Conservation (phyloP, 2,329 filamentous ascomycete genomes). For the Atkinsonella hypoxylon region DNA sequence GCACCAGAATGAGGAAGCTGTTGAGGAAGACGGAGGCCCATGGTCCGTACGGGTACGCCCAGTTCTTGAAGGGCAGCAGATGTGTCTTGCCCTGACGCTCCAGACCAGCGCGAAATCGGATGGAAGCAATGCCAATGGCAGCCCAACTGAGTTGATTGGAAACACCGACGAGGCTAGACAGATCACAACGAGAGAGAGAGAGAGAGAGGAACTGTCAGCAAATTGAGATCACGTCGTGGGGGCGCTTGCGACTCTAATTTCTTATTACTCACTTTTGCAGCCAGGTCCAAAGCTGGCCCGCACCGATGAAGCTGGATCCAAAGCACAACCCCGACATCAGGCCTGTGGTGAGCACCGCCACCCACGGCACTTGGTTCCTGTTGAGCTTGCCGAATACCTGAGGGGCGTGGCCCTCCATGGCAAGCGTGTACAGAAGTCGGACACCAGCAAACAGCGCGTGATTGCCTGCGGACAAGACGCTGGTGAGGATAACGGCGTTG, state of each 20-base stretch:
- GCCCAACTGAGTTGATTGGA: constrained; percentile 58
- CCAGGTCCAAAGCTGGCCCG: constrained; percentile 54
- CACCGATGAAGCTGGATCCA: constrained; percentile 52
- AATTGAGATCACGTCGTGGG: no score
- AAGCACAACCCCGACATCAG: constrained; percentile 50
- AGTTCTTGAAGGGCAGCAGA: constrained; percentile 51
- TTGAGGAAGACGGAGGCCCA: constrained; percentile 45
- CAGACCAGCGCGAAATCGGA: constrained; percentile 51
- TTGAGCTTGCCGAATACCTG: constrained; percentile 33
- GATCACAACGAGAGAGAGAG: background rate
- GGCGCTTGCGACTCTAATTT: no score
- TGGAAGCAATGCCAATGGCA: constrained; percentile 49
- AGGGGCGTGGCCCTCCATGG: constrained; percentile 39
- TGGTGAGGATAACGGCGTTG: constrained; percentile 42
- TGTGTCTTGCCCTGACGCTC: constrained; percentile 47
- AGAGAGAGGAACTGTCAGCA: background rate
- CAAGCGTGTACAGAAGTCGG: constrained; percentile 24
- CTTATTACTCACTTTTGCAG: constrained; percentile 41
- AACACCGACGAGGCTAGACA: constrained; percentile 46
- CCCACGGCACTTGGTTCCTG: constrained; percentile 24
- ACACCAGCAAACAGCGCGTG: constrained; percentile 25
- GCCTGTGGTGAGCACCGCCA: constrained; percentile 36
- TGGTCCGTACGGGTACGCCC: constrained; percentile 53
- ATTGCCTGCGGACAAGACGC: constrained; percentile 25
- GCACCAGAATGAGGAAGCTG: constrained; percentile 46